Percentiles rank a stretch among this genome's conserved stretches.
Evolutionary conservation across 2,329 filamentous ascomycete species (phyloP).

Genomic region (Hypoxylon sp.): DNA sequence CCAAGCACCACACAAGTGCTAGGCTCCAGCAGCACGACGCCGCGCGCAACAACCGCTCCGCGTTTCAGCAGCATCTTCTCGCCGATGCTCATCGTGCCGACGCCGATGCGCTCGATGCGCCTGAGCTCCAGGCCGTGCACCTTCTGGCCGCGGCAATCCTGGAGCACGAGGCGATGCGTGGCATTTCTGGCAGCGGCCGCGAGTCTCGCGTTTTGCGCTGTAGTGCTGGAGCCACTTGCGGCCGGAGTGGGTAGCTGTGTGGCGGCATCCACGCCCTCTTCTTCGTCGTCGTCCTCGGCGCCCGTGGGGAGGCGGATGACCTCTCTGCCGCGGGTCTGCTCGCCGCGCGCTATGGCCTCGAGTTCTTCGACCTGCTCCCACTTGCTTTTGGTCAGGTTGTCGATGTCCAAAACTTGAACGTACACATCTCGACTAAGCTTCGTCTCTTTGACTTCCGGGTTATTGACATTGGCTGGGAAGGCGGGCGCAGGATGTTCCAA

Average conservation of each 20-base stretch:
- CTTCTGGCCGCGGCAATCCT: slow-evolving; percentile 77
- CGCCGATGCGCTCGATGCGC: slow-evolving; percentile 69
- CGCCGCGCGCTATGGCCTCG: slow-evolving; percentile 76
- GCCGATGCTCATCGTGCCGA: slow-evolving; percentile 76
- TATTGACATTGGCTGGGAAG: slow-evolving; percentile 65
- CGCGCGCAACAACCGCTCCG: slow-evolving; percentile 73
- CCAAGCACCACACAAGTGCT: slow-evolving; percentile 76
- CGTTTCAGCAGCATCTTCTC: slow-evolving; percentile 79
- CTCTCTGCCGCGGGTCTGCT: slow-evolving; percentile 78
- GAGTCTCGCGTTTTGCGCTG: slow-evolving; percentile 27
- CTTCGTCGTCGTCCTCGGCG: slow-evolving; percentile 60
- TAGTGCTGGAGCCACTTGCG: slow-evolving; percentile 18
- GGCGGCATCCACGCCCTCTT: slow-evolving; percentile 54
- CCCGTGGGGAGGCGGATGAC: slow-evolving; percentile 72
- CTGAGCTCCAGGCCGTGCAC: slow-evolving; percentile 77
- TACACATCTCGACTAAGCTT: slow-evolving; percentile 69
- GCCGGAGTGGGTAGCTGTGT: slow-evolving; percentile 34
- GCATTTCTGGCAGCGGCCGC: slow-evolving; percentile 54
- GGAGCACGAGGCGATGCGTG: slow-evolving; percentile 82
- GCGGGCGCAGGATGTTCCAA: slow-evolving; percentile 53
- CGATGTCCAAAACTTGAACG: slow-evolving; percentile 85
- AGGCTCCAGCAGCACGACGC: slow-evolving; percentile 80
- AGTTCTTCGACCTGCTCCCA: slow-evolving; percentile 90
- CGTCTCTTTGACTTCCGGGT: slow-evolving; percentile 62
- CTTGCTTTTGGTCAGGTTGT: slow-evolving; percentile 80